These are phyloP conservation scores for Schizonepeta tenuifolia DNA, from an alignment of 257 asterid species.

Conservation along the genomic window DNA sequence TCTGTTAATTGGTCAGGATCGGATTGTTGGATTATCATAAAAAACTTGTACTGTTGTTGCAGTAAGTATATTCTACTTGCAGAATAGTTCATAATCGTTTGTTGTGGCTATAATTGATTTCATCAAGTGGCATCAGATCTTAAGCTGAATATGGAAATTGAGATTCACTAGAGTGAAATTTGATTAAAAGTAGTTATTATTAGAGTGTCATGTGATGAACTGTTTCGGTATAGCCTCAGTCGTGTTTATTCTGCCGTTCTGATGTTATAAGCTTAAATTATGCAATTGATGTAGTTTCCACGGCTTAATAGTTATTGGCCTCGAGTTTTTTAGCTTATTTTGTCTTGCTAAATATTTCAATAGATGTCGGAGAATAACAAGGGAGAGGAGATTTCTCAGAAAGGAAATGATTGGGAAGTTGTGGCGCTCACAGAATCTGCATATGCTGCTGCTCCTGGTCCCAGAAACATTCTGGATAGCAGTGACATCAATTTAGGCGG, in stretches of 20 bases:
- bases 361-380: slow-evolving; percentile 51
- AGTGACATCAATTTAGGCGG: slow-evolving; percentile 22
- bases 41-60: not conserved
- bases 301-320: not conserved
- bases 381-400: slow-evolving; percentile 41
- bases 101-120: not conserved
- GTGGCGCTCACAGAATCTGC: slow-evolving; percentile 59
- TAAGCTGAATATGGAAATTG: not conserved
- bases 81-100: not conserved
- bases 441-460: slow-evolving; percentile 63
- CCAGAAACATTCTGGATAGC: slow-evolving; percentile 35
- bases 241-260: not conserved
- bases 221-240: not conserved
- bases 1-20: not conserved
- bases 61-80: not conserved
- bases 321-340: not conserved
- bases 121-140: not conserved
- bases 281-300: not conserved
- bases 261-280: not conserved
- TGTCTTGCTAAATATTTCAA: slow-evolving; percentile 11
- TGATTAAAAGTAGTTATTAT: not conserved
- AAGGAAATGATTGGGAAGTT: slow-evolving; percentile 69
- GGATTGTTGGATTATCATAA: not conserved
- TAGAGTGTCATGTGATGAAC: not conserved
- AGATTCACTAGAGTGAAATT: not conserved